Base-by-base conservation (phyloP, 192 early-diverging fungal species). In the Coemansia sp. region DNA sequence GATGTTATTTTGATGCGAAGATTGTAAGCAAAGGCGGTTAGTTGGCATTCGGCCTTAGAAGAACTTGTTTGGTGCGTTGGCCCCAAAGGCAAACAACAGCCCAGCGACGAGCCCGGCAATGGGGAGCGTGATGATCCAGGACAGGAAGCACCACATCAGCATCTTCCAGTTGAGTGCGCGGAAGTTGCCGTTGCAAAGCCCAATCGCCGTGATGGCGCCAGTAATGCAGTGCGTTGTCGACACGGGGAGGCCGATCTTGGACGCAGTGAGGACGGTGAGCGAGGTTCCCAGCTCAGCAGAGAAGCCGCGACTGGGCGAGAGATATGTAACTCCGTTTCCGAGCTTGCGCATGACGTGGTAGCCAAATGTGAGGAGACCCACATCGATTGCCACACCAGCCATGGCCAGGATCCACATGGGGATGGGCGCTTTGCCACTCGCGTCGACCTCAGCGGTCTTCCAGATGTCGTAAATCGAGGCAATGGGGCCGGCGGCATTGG, bases 151-250 rank as follows among this genome's bases (percentile, higher is more conserved):
- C 68, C 85, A 83, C n/a, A 71, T 75, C 22, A 94, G 59, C 43
- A 89, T 79, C 62, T 77, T 87, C 93, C 93, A 94, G 87, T 94
- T 94, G 38, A 93, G 64, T 25, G 89, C 85, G 12, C 81, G 86
- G 41, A 79, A 68, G 59, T 73, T 86, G 35, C 88, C 89, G 54
- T 90, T 89, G 73, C 89, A 89, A 29, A 94, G 84, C 53, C 92
- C 93, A 51, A 95, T 87, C 20, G 83, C 85, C 9, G 87, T 74
- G 15, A 92, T 89, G 25, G 92, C 88, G 51, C 94, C 92, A 38
- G 89, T 90, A 40, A 93, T 91, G 77, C 92, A 94, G 64, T 93
- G 92, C 3, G 92, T 93, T 0, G 92, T 92, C 12, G 92, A 93
- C 14, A 95, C 92, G 11, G 93, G 93, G 10, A 94, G 81, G 31